A percentile compares a stretch with the other conserved stretches of the same genome.
phyloP scores from a whole-genome alignment of 331 rosid species.

The Spiraea crenata region DNA sequence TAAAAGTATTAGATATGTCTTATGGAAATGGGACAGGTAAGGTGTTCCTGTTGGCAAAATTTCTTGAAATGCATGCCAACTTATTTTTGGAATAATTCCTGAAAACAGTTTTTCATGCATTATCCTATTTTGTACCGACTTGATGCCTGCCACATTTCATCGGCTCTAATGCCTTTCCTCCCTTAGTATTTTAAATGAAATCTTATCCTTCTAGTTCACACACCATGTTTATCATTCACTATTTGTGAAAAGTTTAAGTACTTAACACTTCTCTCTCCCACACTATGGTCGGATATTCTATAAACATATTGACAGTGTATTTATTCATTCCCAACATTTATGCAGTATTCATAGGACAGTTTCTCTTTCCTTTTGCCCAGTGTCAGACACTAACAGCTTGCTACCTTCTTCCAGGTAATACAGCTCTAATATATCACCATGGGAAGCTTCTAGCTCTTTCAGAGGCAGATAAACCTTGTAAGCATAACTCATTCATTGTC shows the following conservation, averaged over 20 bases:
- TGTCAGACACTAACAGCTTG: constrained; percentile 26
- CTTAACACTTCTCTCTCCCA: too few species aligned
- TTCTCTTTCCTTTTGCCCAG: constrained; percentile 16
- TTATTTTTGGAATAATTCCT: not conserved
- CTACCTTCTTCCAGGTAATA: constrained; percentile 57
- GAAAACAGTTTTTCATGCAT: not conserved
- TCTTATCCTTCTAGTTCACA: not conserved
- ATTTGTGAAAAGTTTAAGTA: not conserved
- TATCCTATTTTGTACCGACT: not conserved
- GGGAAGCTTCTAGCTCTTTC: constrained; percentile 89
- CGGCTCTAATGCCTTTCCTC: not conserved
- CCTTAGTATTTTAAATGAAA: not conserved
- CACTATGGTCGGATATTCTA: not conserved
- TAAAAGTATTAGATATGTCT: constrained; percentile 74
- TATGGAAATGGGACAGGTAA: constrained; percentile 77
- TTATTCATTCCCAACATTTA: not conserved
- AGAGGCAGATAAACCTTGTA: constrained; percentile 93
- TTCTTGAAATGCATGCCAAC: not conserved
- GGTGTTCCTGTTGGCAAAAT: constrained; percentile 1
- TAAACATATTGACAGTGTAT: not conserved
- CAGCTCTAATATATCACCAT: constrained; percentile 88
- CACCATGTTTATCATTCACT: not conserved
- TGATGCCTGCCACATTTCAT: not conserved
- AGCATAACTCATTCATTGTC: constrained; percentile 27
- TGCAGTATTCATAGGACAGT: not conserved